Evolutionary conservation across 257 asterid genomes (phyloP), one percentile per base, ranked within the genome.

Genomic region (Henckelia pumila): DNA sequence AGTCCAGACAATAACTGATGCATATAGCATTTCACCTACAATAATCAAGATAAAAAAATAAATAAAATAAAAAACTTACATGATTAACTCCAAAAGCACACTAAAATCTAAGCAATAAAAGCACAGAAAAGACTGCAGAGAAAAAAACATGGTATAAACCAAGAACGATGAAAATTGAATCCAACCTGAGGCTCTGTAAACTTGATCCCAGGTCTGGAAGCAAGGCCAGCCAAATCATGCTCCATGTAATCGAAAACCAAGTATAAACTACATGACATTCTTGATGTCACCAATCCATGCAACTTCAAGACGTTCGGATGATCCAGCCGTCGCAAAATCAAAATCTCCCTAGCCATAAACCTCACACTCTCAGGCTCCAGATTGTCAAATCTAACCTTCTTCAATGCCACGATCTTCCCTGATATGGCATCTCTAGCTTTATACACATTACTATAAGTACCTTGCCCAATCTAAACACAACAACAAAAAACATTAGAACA

Each of bases 301-400:
- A 88, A 69, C 68, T 83, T 84, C 69, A 90, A 82, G 25, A 90
- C 92, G 77, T 90, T 90, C 5, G 97, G 97, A 77, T 90, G 97
- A 84, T 90, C 97, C 89, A 90, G 70, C 25, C 95, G 89, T 24
- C 97, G 87, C 77, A 86, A 61, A 65, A 90, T 88, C 88, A 88
- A 78, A 72, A 90, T 90, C 83, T 90, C 97, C 83, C 97, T 79
- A 50, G 97, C 97, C 97, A 90, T 88, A 75, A 90, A 90, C 69
- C 78, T 88, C 75, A 90, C 95, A 65, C 97, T 88, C 76, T 88
- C 97, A 0, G 97, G 97, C 78, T 90, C 97, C 82, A 90, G 77
- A 77, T 86, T 90, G 78, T 90, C 97, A 14, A 90, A 90, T 61
- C 95, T 84, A 77, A 90, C 97, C 71, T 90, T 90, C 81, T 90